These are phyloP conservation scores for Staphylotrichum longicolle DNA, from an alignment of 495 filamentous ascomycete genomes.

Conservation along the genomic window DNA sequence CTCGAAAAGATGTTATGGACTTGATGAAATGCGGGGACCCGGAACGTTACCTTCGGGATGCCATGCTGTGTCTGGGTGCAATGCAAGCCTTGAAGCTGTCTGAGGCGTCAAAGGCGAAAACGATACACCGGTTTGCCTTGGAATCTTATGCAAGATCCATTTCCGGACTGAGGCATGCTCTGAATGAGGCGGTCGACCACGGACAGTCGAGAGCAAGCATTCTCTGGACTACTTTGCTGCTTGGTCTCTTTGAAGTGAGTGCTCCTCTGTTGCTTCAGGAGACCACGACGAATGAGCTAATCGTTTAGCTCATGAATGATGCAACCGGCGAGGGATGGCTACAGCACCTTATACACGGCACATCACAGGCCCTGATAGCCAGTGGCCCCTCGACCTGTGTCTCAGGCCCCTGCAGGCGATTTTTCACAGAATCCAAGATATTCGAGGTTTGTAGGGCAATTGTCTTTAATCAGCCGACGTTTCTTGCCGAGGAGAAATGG, in stretches of 20 bases:
- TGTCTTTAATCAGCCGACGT: not conserved
- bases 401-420: not conserved
- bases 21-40: not conserved
- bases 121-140: not conserved
- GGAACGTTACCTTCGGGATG: not conserved
- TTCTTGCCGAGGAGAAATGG: conserved; percentile 5
- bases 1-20: not conserved
- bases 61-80: not conserved
- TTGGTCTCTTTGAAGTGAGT: conserved; percentile 4
- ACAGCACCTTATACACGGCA: conserved; percentile 4
- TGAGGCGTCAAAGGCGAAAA: not conserved
- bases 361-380: conserved; percentile 4
- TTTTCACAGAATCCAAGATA: conserved; percentile 4
- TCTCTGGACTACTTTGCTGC: conserved; percentile 1
- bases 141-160: not conserved
- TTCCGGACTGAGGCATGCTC: not conserved
- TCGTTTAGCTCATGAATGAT: not conserved
- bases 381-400: not conserved
- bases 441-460: conserved; percentile 1
- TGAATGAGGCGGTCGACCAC: not conserved
- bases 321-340: not conserved
- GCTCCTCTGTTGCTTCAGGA: not conserved
- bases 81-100: conserved; percentile 4
- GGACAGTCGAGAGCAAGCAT: not conserved
- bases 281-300: not conserved